phyloP scores from a whole-genome alignment of 169 alveolate genomes.

The Blepharisma undulans region DNA sequence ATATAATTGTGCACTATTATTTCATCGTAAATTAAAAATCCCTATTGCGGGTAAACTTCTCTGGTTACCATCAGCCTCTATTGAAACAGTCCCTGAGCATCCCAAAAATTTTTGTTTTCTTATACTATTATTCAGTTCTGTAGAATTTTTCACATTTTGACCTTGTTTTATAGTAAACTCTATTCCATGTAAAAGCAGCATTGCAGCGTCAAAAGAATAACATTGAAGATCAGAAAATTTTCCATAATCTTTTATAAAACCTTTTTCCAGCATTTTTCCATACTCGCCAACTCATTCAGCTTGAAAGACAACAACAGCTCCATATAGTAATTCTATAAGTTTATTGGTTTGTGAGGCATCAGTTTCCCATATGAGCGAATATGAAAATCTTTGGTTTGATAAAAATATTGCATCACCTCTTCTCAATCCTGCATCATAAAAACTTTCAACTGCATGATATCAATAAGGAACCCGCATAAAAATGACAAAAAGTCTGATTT shows the following conservation, averaged over 20 bases:
- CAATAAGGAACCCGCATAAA: neutral
- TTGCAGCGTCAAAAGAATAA: neutral
- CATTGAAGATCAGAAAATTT: neutral
- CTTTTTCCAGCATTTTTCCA: neutral
- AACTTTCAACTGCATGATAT: neutral
- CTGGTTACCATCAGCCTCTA: neutral
- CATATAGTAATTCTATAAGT: neutral
- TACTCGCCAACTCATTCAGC: neutral
- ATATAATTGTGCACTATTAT: neutral
- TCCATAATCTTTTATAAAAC: too few relatives aligned
- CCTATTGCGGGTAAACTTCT: neutral
- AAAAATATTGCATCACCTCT: neutral
- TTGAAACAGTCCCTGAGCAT: neutral
- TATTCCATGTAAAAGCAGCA: neutral
- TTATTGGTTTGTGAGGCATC: neutral
- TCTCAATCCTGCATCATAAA: constrained; percentile 19
- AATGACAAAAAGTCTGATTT: neutral
- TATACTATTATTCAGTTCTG: neutral
- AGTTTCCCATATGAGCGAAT: neutral
- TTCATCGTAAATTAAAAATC: neutral
- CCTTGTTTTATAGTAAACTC: neutral
- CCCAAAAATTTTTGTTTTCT: neutral
- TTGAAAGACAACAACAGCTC: neutral
- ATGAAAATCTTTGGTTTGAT: too few relatives aligned
- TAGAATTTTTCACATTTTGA: neutral